Percentiles rank a stretch among this genome's conserved stretches.
phyloP scores from a whole-genome alignment of 306 rosid genomes.

The Rosa multiflora region DNA sequence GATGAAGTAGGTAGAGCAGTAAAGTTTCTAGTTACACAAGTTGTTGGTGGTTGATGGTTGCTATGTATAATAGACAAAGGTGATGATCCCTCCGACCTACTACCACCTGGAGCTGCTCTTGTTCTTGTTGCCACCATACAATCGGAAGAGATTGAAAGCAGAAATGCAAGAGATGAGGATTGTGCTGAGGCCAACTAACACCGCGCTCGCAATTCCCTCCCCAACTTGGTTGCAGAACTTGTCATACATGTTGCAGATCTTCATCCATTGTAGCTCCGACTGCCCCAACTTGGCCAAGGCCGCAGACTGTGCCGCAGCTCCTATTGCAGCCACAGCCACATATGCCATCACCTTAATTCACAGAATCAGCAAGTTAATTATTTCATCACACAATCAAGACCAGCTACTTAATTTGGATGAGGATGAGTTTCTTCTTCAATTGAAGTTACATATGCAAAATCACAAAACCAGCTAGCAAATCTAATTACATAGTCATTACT shows the following conservation, averaged over 20 bases:
- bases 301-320: constrained; percentile 62
- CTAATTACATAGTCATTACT: background rate
- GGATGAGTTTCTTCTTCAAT: background rate
- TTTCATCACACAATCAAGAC: background rate
- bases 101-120: constrained; percentile 42
- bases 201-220: constrained; percentile 70
- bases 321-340: constrained; percentile 60
- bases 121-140: constrained; percentile 57
- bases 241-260: constrained; percentile 66
- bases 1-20: background rate
- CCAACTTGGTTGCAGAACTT: constrained; percentile 87
- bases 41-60: background rate
- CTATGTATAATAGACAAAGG: background rate
- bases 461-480: background rate
- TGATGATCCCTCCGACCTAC: background rate
- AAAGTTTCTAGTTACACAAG: background rate
- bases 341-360: constrained; percentile 72
- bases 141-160: constrained; percentile 83
- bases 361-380: background rate
- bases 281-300: constrained; percentile 75
- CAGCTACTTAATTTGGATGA: background rate
- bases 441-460: background rate
- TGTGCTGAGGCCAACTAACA: constrained; percentile 57
- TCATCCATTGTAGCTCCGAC: constrained; percentile 81
- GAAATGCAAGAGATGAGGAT: constrained; percentile 69